Evolutionary conservation across 495 filamentous ascomycete species (phyloP).

Genomic region (Filosporella fistucella): DNA sequence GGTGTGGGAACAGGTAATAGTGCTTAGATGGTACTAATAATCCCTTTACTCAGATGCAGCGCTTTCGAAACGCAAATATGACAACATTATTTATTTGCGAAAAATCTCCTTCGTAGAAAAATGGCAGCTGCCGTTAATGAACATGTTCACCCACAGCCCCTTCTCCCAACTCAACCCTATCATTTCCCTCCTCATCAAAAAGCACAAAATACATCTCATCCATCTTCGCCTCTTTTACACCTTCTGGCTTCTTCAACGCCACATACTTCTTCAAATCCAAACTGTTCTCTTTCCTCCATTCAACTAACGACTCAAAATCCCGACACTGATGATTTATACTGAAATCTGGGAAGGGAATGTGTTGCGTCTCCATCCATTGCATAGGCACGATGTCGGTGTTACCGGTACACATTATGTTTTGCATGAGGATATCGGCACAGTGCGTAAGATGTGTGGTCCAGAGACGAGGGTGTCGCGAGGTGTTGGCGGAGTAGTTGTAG

Average conservation of each 20-base stretch:
- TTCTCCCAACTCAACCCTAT: too few species aligned
- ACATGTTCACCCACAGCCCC: too few species aligned
- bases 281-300: background rate
- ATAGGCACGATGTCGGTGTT: background rate
- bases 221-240: too few species aligned
- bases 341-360: background rate
- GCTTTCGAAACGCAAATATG: too few species aligned
- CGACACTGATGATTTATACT: background rate
- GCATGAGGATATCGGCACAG: background rate
- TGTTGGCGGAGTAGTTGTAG: background rate
- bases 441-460: background rate
- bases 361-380: background rate
- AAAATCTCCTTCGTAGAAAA: too few species aligned
- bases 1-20: slow-evolving; percentile 37
- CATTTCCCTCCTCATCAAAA: too few species aligned
- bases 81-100: too few species aligned
- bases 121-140: too few species aligned
- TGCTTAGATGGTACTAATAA: too few species aligned
- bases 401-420: background rate
- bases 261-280: background rate
- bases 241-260: background rate
- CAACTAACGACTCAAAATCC: background rate
- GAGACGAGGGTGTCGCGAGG: background rate
- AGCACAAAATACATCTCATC: too few species aligned
- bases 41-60: too few species aligned